Evolutionary conservation across 208 protist genomes (phyloP), one percentile per base, ranked within the genome.

Genomic region (Phytomonas sp.): DNA sequence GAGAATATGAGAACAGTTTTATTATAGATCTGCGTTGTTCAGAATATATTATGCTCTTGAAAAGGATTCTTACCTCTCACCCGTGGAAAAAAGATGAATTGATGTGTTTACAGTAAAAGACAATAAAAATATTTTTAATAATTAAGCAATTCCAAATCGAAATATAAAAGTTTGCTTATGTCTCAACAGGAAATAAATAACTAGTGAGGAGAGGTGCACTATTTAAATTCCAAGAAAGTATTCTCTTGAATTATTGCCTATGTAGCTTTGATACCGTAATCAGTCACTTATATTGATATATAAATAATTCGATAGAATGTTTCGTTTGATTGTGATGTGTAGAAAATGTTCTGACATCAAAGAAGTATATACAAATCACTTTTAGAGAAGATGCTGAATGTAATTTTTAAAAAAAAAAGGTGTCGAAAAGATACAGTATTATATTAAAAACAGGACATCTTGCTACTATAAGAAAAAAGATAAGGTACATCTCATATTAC

Each of bases 361-460:
- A 63, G 60, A 15, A 37, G 11, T 63, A 63, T 63, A 63, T 20
- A 43, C 33, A 37, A 63, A 2, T 0, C 11, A 63, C 31, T 15
- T 63, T 20, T 15, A 63, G 11, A 1, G 31, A 15, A 63, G 60
- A 20, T 23, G 11, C 31, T 20, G 31, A 8, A 63, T 30, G 37
- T 15, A 60, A 71, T 28, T 33, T 62, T 56, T 6, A 34, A 66
- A 66, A 30, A 67, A 53, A 72, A 66, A 36, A 61, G 60, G 5
- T 36, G 61, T 6, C 2, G 1, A 17, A 67, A 29, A 32, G 13
- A 30, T 61, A 66, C 11, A 30, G 28, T n/a, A 60, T 13, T 32
- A 26, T 8, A 71, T 26, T 28, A 51, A 62, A 15, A 66, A 66
- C 11, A 17, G 1, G 11, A 43, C 33, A 63, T 63, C 31, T 23